These are phyloP conservation scores for Phylloporus arenicola DNA, from an alignment of 768 basidiomycete species.

Conservation along the genomic window DNA sequence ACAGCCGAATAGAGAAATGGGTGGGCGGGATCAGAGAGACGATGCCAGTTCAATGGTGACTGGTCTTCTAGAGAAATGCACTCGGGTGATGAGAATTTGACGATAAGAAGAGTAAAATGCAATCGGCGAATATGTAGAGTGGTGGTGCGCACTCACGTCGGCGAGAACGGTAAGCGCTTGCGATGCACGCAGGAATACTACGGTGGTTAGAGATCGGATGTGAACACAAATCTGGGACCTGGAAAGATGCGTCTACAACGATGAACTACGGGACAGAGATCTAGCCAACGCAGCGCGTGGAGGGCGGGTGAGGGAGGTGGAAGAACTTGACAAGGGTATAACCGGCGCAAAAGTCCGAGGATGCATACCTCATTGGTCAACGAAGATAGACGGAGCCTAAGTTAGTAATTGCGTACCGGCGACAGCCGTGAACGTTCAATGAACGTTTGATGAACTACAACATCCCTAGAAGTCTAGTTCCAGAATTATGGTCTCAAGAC, in stretches of 20 bases:
- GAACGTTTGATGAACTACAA: too few species aligned
- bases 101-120: not conserved
- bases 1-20: not conserved
- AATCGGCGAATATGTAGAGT: not conserved
- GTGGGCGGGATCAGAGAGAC: too few species aligned
- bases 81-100: not conserved
- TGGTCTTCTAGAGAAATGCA: not conserved
- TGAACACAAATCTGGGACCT: not conserved
- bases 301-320: not conserved
- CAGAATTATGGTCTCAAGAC: constrained; percentile 78
- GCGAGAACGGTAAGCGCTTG: not conserved
- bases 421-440: too few species aligned
- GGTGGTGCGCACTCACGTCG: not conserved
- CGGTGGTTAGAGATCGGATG: not conserved
- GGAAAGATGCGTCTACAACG: not conserved
- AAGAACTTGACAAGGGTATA: too few species aligned
- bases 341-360: too few species aligned
- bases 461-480: constrained; percentile 72
- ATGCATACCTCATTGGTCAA: too few species aligned
- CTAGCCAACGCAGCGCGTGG: not conserved
- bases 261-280: rapidly evolving
- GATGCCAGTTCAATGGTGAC: too few species aligned
- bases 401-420: too few species aligned
- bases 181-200: not conserved
- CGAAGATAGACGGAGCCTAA: too few species aligned